Conservation (phyloP, 768 basidiomycete species). For the Tephrocybe rancida region DNA sequence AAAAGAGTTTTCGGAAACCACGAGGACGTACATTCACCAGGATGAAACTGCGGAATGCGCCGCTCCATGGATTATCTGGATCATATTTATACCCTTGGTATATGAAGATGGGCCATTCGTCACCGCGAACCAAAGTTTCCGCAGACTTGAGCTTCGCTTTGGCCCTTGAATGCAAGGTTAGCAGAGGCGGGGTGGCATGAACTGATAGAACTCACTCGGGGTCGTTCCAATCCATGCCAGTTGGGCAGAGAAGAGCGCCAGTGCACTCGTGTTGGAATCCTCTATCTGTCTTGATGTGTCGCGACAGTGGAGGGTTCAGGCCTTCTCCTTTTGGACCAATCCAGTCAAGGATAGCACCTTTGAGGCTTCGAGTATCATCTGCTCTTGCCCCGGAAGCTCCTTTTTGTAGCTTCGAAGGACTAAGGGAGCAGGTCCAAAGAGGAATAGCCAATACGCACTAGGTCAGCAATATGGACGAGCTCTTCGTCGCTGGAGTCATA, state of each 20-base stretch:
- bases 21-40: constrained; percentile 19
- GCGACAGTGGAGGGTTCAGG: constrained; percentile 9
- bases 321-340: constrained; percentile 20
- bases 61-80: constrained; percentile 26
- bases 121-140: constrained; percentile 17
- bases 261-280: constrained; percentile 16
- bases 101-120: constrained; percentile 27
- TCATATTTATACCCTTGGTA: constrained; percentile 21
- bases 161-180: constrained; percentile 3
- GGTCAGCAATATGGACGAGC: constrained; percentile 16
- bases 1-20: neutral
- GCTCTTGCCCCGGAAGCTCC: constrained; percentile 19
- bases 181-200: neutral
- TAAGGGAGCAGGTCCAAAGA: neutral
- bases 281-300: constrained; percentile 9
- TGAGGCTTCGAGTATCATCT: constrained; percentile 20
- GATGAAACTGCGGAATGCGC: constrained; percentile 21
- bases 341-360: constrained; percentile 24
- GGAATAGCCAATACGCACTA: constrained; percentile 12
- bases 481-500: constrained; percentile 21
- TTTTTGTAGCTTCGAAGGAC: constrained; percentile 22
- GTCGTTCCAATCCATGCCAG: constrained; percentile 12
- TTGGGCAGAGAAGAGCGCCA: constrained; percentile 19
- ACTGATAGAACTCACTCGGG: constrained; percentile 4
- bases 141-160: constrained; percentile 11